Base-by-base conservation (phyloP, 495 filamentous ascomycete genomes). In the Penicillium silybi region DNA sequence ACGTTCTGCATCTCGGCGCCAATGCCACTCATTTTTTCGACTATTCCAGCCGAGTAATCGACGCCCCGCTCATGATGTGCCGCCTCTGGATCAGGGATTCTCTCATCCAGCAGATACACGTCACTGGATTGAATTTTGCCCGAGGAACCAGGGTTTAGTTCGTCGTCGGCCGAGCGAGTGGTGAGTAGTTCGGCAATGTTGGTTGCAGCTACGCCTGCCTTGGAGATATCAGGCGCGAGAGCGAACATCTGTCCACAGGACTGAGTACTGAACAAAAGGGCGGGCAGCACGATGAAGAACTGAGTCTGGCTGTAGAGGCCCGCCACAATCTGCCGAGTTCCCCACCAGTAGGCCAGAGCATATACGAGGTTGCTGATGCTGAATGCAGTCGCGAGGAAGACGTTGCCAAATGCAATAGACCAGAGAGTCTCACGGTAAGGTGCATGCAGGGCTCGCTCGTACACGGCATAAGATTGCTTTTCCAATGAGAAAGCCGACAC, bases 271-370 rank as follows among this genome's bases (percentile, higher is more conserved):
- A 80, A 79, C 18, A 80, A 63, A 0, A 81, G 59, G 5, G 83
- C 80, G 0, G 81, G 74, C 11, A 85, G 63, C 2, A 87, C 80
- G 50, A 85, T 85, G 63, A 86, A 86, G 66, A 88, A 87, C 48
- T 86, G 75, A 4, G 77, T 72, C 22, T 75, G 76, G 0, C 75
- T 73, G 50, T 86, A 86, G 17, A 73, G 53, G 1, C 83, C 82
- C 37, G 71, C 62, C 15, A 76, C 68, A 18, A 87, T 77, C 50
- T 81, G 76, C 29, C 68, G 72, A 0, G 80, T 74, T 4, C 83
- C 84, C 76, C 84, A 88, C 79, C 83, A 86, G 63, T 86, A 87
- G 0, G 83, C 83, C 19, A 88, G 65, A 0, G 82, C 84, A 60
- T 84, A 83, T 13, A 86, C 75, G 13, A 82, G 64, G 46, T 79